These are phyloP conservation scores for Scedosporium minutisporum DNA, from an alignment of 2,329 filamentous ascomycete species.

Conservation along the genomic window DNA sequence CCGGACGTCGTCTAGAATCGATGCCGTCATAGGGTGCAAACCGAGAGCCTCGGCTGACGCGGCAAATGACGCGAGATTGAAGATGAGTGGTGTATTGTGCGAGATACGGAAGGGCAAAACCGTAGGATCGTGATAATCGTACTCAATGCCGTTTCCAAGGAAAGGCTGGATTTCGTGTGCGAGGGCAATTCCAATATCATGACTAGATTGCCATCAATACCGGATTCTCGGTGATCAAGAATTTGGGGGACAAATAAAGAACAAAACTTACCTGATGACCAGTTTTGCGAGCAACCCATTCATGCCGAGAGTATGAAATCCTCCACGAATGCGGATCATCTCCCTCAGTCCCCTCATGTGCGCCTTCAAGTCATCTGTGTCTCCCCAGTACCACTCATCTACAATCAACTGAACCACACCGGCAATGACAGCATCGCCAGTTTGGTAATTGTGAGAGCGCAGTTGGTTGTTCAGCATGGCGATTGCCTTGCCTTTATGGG, in stretches of 20 bases:
- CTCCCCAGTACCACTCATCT: conserved; percentile 46
- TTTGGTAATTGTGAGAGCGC: conserved; percentile 21
- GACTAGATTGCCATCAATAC: conserved; percentile 17
- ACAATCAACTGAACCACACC: conserved; percentile 38
- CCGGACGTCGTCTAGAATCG: conserved; percentile 42
- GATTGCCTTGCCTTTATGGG: conserved; percentile 33
- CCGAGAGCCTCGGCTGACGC: conserved; percentile 28
- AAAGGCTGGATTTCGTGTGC: conserved; percentile 36
- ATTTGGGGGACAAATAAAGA: neutral
- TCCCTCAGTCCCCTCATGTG: conserved; percentile 37
- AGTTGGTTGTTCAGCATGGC: conserved; percentile 38
- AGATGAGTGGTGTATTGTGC: conserved; percentile 38
- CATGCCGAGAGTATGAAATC: conserved; percentile 34
- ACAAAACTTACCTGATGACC: conserved; percentile 34
- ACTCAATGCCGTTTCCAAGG: conserved; percentile 23
- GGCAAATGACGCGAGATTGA: conserved; percentile 30
- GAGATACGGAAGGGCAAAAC: conserved; percentile 30
- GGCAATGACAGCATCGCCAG: conserved; percentile 35
- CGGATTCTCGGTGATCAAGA: neutral
- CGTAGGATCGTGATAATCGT: conserved; percentile 29
- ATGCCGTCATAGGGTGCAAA: conserved; percentile 36
- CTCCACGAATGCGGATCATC: conserved; percentile 38
- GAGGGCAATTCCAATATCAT: conserved; percentile 37
- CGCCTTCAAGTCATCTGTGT: conserved; percentile 30
- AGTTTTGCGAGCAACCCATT: conserved; percentile 38